Conservation (phyloP, 805 yeast genomes). For the Lipomyces spencermartinsiae region DNA sequence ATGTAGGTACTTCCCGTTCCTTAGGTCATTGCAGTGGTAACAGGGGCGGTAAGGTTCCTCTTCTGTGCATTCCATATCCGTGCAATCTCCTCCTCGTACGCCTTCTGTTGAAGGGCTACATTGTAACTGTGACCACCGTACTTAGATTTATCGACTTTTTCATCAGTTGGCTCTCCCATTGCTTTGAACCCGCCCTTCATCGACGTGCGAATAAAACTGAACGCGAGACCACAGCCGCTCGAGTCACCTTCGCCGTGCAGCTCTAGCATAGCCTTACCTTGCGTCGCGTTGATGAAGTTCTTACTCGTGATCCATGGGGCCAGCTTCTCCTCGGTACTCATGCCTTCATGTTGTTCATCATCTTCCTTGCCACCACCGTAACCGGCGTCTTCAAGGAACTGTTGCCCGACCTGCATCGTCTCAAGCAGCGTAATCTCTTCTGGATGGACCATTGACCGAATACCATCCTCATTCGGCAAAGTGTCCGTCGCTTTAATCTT, state of each 20-base stretch:
- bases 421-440: constrained; percentile 89
- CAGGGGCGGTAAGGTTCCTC: constrained; percentile 19
- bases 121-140: constrained; percentile 74
- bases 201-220: constrained; percentile 85
- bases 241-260: constrained; percentile 96
- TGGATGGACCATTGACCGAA: constrained; percentile 84
- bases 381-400: constrained; percentile 79
- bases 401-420: constrained; percentile 94
- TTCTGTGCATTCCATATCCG: constrained; percentile 89
- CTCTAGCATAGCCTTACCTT: constrained; percentile 95
- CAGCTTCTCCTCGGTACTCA: constrained; percentile 77
- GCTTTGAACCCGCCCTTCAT: constrained; percentile 90
- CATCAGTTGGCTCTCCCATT: constrained; percentile 49
- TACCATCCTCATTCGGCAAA: constrained; percentile 76
- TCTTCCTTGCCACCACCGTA: constrained; percentile 53
- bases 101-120: constrained; percentile 84
- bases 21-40: background rate
- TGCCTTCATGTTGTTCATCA: constrained; percentile 53
- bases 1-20: background rate
- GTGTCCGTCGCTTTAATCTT: constrained; percentile 72
- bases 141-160: constrained; percentile 51
- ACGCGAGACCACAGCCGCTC: constrained; percentile 86
- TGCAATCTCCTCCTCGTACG: constrained; percentile 87
- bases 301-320: constrained; percentile 95
- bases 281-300: constrained; percentile 91